phyloP scores from a whole-genome alignment of 2,329 filamentous ascomycete genomes.

The Pseudophaeomoniella oleicola region DNA sequence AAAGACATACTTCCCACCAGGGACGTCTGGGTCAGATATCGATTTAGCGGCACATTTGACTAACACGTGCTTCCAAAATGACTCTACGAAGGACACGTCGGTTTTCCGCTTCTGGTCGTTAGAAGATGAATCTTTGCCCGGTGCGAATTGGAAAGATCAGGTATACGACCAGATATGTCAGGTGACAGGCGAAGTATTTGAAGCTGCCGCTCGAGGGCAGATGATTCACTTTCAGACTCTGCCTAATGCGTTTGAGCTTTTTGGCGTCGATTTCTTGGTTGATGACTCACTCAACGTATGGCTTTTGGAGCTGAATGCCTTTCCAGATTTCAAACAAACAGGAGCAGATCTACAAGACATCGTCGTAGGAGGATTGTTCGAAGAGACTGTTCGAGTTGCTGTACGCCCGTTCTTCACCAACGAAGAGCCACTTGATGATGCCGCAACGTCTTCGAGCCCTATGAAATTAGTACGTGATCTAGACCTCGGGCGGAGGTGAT shows the following conservation, averaged over 20 bases:
- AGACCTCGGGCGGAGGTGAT: constrained; percentile 28
- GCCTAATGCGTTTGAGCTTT: constrained; percentile 81
- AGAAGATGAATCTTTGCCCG: constrained; percentile 21
- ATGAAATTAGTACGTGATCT: constrained; percentile 26
- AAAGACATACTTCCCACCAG: constrained; percentile 54
- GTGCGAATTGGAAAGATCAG: constrained; percentile 35
- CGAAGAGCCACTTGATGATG: constrained; percentile 5
- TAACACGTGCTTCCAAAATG: constrained; percentile 81
- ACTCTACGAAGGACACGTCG: constrained; percentile 25
- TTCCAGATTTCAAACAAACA: constrained; percentile 90
- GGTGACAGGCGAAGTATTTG: constrained; percentile 65
- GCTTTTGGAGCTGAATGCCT: constrained; percentile 87
- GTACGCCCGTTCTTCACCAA: constrained; percentile 53
- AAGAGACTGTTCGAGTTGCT: constrained; percentile 29
- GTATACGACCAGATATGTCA: constrained; percentile 61
- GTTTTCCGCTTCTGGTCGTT: constrained; percentile 67
- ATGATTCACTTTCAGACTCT: constrained; percentile 82
- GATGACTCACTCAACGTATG: constrained; percentile 50
- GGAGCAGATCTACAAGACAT: constrained; percentile 53
- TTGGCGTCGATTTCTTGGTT: constrained; percentile 80
- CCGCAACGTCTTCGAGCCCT: constrained; percentile 3
- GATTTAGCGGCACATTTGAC: constrained; percentile 70
- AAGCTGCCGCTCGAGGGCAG: constrained; percentile 73
- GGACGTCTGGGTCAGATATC: constrained; percentile 21
- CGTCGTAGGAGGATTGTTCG: constrained; percentile 61